phyloP scores from a whole-genome alignment of 306 rosid species.

The Hippophae gyantsensis region DNA sequence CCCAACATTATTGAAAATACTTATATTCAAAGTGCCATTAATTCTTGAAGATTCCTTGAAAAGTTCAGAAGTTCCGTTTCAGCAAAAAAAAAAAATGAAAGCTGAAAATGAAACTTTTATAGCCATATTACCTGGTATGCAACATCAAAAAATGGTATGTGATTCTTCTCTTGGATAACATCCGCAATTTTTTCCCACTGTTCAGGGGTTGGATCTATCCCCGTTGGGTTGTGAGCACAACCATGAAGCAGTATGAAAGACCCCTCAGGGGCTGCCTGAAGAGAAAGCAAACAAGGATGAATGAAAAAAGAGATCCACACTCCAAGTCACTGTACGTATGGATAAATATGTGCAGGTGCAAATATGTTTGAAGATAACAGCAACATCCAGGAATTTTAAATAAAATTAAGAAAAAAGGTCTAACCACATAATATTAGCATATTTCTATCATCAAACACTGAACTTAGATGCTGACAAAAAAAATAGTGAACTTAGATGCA shows the following conservation, averaged over 20 bases:
- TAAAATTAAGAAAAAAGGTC: no score
- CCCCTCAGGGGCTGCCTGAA: conserved; percentile 89
- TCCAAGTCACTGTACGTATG: background rate
- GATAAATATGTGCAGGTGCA: background rate
- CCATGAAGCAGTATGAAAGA: conserved; percentile 93
- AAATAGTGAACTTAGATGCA: no score
- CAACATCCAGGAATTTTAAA: no score
- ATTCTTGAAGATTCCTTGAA: background rate
- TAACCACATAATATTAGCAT: no score
- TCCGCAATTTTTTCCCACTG: conserved; percentile 96
- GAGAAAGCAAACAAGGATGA: conserved; percentile 1
- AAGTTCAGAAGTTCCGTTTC: background rate
- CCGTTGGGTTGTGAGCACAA: conserved; percentile 99
- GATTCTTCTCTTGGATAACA: conserved; percentile 73
- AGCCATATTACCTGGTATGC: conserved; percentile 73
- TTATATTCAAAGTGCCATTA: background rate
- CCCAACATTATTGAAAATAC: background rate
- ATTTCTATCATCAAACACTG: no score
- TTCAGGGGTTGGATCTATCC: conserved; percentile 85
- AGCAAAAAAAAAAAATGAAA: background rate
- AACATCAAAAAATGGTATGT: conserved; percentile 88
- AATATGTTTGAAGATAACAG: background rate
- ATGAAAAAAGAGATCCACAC: background rate
- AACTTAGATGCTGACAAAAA: no score
- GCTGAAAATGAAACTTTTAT: background rate